Base-by-base conservation (phyloP, 768 basidiomycete species). In the Termitomyces sp. region DNA sequence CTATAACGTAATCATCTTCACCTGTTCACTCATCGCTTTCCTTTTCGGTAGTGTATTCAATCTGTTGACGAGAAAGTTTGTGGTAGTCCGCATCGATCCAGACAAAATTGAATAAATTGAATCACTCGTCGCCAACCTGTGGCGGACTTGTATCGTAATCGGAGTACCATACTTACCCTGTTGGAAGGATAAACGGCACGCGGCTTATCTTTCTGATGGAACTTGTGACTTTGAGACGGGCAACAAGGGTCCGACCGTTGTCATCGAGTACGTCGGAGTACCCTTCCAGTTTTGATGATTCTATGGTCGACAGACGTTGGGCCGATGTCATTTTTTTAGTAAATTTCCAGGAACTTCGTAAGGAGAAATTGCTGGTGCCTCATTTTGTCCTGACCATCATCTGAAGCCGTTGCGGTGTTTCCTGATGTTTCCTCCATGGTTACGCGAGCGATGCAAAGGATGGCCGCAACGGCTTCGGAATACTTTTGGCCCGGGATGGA, bases 1-100 rank as follows among this genome's bases (percentile, higher is more conserved):
- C 1, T 98, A 98, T 78, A 99, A 98, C 76, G 96, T 98, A 51
- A 98, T 98, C 74, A 98, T 98, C 69, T 90, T 98, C 79, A 94
- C 85, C 61, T 93, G 90, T 70, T 94, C 94, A 10, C 77, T 98
- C 46, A 83, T 97, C 56, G 94, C 96, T 50, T 85, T 97, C 65
- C 86, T 96, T 58, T 98, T 99, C 74, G 97, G 96, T 60, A 92
- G 86, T 68, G 75, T 96, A 50, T 94, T 98, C 76, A 98, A 98
- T 69, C 71, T 87, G 53, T 75, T 98, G 73, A 92, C 92, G 50
- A 76, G 96, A 64, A 83, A 83, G 67, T 94, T 94, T 80, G 84
- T 88, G n/a, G 76, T 90, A 32, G 75, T 82, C 46, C 67, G 64
- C 45, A 45, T 75, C 55, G 69, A 71, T 34, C 45, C 62, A 49